Conservation (phyloP, 2,329 filamentous ascomycete species). For the Fusarium decemcellulare region DNA sequence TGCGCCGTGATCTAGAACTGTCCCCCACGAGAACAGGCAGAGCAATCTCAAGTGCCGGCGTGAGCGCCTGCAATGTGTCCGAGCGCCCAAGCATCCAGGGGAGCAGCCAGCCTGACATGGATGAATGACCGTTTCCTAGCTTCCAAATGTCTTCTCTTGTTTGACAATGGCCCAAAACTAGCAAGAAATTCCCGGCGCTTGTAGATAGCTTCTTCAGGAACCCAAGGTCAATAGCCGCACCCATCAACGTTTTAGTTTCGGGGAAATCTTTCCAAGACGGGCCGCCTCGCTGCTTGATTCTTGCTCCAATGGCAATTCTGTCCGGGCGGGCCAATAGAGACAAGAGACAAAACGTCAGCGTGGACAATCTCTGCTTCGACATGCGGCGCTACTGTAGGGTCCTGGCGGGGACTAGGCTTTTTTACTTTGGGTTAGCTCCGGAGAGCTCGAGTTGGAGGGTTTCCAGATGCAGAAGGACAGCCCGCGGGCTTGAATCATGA, state of each 20-base stretch:
- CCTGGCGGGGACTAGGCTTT: neutral
- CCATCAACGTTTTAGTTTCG: slow-evolving; percentile 15
- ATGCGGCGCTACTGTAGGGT: neutral
- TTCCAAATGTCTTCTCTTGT: neutral
- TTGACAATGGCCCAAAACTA: slow-evolving; percentile 8
- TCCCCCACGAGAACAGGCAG: neutral
- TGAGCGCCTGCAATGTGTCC: neutral
- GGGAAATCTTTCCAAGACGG: slow-evolving; percentile 20
- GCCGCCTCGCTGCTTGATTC: slow-evolving; percentile 10
- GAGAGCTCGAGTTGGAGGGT: slow-evolving; percentile 18
- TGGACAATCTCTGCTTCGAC: neutral
- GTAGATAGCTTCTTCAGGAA: neutral
- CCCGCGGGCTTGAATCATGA: slow-evolving; percentile 23
- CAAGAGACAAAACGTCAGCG: neutral
- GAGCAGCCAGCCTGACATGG: neutral
- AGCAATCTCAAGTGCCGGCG: neutral
- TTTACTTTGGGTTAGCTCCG: slow-evolving; percentile 25
- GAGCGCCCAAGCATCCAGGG: neutral
- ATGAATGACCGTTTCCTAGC: neutral
- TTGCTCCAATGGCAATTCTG: slow-evolving; percentile 35
- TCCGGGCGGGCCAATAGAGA: slow-evolving; percentile 13
- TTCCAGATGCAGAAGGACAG: slow-evolving; percentile 21
- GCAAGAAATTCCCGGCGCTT: slow-evolving; percentile 2
- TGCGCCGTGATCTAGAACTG: slow-evolving; percentile 17
- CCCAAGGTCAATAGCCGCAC: neutral